Conservation (phyloP, 169 alveolate species). For the Cryptosporidium felis region DNA sequence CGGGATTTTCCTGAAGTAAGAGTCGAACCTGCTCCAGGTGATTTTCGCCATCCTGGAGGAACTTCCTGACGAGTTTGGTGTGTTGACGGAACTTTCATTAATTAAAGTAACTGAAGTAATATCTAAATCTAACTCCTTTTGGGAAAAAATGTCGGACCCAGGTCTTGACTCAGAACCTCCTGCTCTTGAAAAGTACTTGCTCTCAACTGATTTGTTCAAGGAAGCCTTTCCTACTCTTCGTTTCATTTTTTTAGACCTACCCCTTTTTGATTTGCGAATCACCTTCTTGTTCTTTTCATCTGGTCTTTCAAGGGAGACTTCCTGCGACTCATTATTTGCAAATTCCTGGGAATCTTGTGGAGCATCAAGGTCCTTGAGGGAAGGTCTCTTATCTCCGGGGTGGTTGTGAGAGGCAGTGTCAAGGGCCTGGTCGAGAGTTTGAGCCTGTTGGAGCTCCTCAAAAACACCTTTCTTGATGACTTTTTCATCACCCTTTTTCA, state of each 20-base stretch:
- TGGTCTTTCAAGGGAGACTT: not conserved
- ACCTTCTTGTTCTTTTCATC: slow-evolving; percentile 22
- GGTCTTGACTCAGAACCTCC: not conserved
- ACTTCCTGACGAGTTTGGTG: slow-evolving; percentile 5
- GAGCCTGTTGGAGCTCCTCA: not conserved
- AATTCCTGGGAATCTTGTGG: not conserved
- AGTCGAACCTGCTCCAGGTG: slow-evolving; percentile 61
- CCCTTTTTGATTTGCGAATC: slow-evolving; percentile 28
- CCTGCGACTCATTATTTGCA: not conserved
- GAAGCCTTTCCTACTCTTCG: not conserved
- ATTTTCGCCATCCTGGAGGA: slow-evolving; percentile 53
- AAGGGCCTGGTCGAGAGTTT: not conserved
- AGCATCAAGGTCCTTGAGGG: too few species aligned
- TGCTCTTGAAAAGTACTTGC: not conserved
- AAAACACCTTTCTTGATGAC: too few species aligned
- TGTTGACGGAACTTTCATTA: slow-evolving; percentile 7
- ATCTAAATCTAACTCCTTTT: not conserved
- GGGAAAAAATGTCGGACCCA: not conserved
- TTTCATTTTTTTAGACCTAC: not conserved
- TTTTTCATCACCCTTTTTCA: slow-evolving; percentile 30
- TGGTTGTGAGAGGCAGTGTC: too few species aligned
- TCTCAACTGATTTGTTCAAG: too few species aligned
- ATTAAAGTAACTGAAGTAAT: slow-evolving; percentile 51
- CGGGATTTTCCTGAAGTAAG: slow-evolving; percentile 40
- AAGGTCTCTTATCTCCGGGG: too few species aligned